Evolutionary conservation across 805 yeast genomes (phyloP).

Genomic region (Candida multigemmis): DNA sequence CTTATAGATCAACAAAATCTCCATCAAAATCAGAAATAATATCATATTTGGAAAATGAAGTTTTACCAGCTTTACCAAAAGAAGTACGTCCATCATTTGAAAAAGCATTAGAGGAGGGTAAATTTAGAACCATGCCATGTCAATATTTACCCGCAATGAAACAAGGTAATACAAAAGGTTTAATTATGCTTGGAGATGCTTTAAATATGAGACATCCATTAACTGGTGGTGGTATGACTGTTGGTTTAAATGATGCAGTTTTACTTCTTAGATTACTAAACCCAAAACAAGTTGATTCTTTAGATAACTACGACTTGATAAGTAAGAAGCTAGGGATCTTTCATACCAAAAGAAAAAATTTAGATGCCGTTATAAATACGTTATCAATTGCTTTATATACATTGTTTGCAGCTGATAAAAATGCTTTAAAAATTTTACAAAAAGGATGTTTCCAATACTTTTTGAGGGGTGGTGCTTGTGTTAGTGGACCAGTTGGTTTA

Average conservation of each 20-base stretch:
- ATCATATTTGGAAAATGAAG: conserved; percentile 49
- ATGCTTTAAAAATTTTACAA: conserved; percentile 61
- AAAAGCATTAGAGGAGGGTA: conserved; percentile 44
- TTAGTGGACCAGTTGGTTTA: conserved; percentile 71
- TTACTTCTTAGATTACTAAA: conserved; percentile 56
- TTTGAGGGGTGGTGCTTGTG: conserved; percentile 73
- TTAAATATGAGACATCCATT: conserved; percentile 96
- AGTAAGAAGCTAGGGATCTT: conserved; percentile 51
- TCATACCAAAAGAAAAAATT: conserved; percentile 67
- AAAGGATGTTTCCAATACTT: conserved; percentile 86
- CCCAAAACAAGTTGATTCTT: conserved; percentile 41
- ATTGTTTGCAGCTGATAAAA: conserved; percentile 78
- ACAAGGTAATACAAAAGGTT: conserved; percentile 58
- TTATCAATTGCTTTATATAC: conserved; percentile 85
- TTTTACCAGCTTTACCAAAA: conserved; percentile 63
- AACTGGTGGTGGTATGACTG: conserved; percentile 99
- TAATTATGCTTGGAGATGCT: conserved; percentile 84
- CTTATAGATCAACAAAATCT: conserved; percentile 62
- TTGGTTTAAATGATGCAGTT: conserved; percentile 81
- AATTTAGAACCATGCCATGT: conserved; percentile 86
- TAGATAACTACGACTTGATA: conserved; percentile 51
- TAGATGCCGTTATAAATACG: conserved; percentile 82
- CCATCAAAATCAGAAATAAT: conserved; percentile 59
- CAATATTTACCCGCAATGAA: conserved; percentile 76
- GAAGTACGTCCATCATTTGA: conserved; percentile 57